A percentile compares a stretch with the other conserved stretches of the same genome.
Conservation (phyloP, 2,329 filamentous ascomycete species). For the Whalleya microplaca region DNA sequence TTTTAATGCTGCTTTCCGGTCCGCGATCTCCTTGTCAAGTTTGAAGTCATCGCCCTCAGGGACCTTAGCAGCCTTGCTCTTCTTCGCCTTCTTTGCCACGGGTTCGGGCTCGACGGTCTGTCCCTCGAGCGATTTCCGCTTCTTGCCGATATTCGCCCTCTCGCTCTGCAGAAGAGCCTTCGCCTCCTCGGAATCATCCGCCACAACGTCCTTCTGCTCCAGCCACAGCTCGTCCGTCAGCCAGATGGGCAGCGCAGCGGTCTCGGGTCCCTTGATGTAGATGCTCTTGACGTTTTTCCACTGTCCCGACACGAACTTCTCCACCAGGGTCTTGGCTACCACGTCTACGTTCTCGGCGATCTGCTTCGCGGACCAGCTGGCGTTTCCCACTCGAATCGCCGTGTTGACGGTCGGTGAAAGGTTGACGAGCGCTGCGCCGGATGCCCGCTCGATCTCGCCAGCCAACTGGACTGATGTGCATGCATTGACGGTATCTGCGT, state of each 20-base stretch:
- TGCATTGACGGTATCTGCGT: slow-evolving; percentile 42
- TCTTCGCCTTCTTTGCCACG: slow-evolving; percentile 49
- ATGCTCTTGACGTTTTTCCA: slow-evolving; percentile 85
- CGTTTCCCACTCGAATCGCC: slow-evolving; percentile 77
- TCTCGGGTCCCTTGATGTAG: slow-evolving; percentile 89
- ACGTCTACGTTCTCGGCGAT: slow-evolving; percentile 80
- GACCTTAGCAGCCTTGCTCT: slow-evolving; percentile 37
- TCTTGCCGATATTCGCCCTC: slow-evolving; percentile 67
- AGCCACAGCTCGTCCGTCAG: slow-evolving; percentile 90
- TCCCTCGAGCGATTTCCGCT: slow-evolving; percentile 56
- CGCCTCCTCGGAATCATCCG: slow-evolving; percentile 52
- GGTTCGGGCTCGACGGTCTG: slow-evolving; percentile 40
- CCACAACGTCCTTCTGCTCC: slow-evolving; percentile 74
- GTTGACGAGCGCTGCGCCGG: slow-evolving; percentile 78
- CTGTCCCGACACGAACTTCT: slow-evolving; percentile 81
- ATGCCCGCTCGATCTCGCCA: slow-evolving; percentile 77
- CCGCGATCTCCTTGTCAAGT: slow-evolving; percentile 62
- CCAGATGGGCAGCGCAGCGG: slow-evolving; percentile 91
- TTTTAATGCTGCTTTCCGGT: slow-evolving; percentile 59
- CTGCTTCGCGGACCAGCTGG: slow-evolving; percentile 74
- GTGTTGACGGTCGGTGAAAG: slow-evolving; percentile 80
- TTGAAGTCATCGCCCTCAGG: slow-evolving; percentile 54
- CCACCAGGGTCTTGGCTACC: slow-evolving; percentile 70
- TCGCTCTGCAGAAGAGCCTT: slow-evolving; percentile 47
- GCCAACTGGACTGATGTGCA: slow-evolving; percentile 70